Evolutionary conservation across 78 protist species (phyloP).

Genomic region (Cyanophora paradoxa): DNA sequence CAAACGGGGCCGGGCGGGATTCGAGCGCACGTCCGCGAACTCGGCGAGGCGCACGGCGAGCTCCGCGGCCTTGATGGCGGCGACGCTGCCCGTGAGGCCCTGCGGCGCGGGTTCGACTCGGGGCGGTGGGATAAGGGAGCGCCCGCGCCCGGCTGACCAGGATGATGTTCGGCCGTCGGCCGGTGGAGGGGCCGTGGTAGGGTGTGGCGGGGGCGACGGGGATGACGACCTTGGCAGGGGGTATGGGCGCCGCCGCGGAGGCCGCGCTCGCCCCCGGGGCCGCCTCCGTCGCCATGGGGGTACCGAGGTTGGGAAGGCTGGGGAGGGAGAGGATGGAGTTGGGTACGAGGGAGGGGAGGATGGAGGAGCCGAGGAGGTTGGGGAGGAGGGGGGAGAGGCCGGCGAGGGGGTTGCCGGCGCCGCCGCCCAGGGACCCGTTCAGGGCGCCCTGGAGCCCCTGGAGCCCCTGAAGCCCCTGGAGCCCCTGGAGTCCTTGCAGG

Average conservation of each 20-base stretch:
- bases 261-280: too few species aligned
- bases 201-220: not conserved
- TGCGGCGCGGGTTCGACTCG: not conserved
- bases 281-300: too few species aligned
- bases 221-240: too few species aligned
- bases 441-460: too few species aligned
- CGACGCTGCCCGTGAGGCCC: conserved; percentile 12
- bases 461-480: too few species aligned
- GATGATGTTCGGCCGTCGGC: not conserved
- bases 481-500: too few species aligned
- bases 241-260: too few species aligned
- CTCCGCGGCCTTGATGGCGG: conserved; percentile 11
- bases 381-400: not conserved
- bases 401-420: not conserved
- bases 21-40: not conserved
- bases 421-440: too few species aligned
- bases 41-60: not conserved
- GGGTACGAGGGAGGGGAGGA: not conserved
- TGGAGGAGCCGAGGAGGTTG: not conserved
- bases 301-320: not conserved
- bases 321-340: not conserved
- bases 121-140: not conserved
- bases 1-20: too few species aligned
- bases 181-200: not conserved
- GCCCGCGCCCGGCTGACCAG: not conserved